phyloP scores from a whole-genome alignment of 495 filamentous ascomycete species.

The Geoglossum glabrum region DNA sequence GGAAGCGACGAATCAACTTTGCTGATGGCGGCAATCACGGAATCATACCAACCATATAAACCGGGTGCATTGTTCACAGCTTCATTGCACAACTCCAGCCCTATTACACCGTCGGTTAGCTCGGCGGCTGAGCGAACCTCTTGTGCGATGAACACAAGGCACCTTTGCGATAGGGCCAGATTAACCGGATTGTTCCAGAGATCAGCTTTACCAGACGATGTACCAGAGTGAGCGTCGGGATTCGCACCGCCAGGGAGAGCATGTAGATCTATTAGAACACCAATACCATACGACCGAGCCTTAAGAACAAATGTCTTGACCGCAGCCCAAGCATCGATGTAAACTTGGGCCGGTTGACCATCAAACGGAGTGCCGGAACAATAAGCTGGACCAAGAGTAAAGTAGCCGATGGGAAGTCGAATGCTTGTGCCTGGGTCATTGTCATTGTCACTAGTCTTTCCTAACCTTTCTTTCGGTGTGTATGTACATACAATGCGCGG shows the following conservation, averaged over 20 bases:
- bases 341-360: constrained; percentile 20
- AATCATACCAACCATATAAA: constrained; percentile 33
- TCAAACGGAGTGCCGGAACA: constrained; percentile 29
- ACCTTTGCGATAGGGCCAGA: constrained; percentile 19
- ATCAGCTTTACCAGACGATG: constrained; percentile 21
- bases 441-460: no score
- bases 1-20: constrained; percentile 26
- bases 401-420: constrained; percentile 35
- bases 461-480: no score
- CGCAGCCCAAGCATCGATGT: constrained; percentile 27
- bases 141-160: constrained; percentile 24
- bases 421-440: constrained; percentile 23
- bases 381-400: constrained; percentile 27
- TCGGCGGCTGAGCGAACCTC: constrained; percentile 18
- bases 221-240: constrained; percentile 27
- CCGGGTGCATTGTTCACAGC: constrained; percentile 23
- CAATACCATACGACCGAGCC: constrained; percentile 24
- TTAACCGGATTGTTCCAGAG: constrained; percentile 22
- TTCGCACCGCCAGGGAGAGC: constrained; percentile 35
- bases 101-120: constrained; percentile 23
- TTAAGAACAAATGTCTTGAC: constrained; percentile 21
- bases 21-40: constrained; percentile 22
- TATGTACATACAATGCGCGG: constrained; percentile 18
- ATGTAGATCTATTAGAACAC: constrained; percentile 33
- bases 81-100: constrained; percentile 34